Percentiles rank a stretch among this genome's conserved stretches.
These are phyloP conservation scores for Gossypium schwendimanii DNA, from an alignment of 441 rosid genomes.

Conservation along the genomic window DNA sequence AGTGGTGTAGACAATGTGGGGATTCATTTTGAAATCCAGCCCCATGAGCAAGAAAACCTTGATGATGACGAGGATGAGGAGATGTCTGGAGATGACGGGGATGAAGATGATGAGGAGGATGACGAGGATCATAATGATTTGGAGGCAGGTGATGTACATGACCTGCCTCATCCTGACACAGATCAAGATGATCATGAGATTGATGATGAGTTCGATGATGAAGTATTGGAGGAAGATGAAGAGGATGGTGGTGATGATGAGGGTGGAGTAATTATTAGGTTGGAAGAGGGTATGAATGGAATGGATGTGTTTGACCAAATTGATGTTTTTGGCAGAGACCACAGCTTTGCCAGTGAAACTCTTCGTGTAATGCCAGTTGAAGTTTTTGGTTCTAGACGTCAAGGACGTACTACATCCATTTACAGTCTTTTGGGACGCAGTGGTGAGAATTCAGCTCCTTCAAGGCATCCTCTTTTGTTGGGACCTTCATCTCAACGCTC, in stretches of 20 bases:
- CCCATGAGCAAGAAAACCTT: conserved; percentile 69
- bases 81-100: conserved; percentile 82
- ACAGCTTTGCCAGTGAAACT: conserved; percentile 76
- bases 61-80: conserved; percentile 93
- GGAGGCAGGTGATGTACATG: conserved; percentile 86
- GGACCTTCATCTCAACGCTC: conserved; percentile 52
- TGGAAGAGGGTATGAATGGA: conserved; percentile 90
- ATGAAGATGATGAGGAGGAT: conserved; percentile 49
- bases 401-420: conserved; percentile 90
- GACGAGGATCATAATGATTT: conserved; percentile 75
- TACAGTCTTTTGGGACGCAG: conserved; percentile 87
- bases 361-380: conserved; percentile 98
- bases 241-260: conserved; percentile 97
- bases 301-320: conserved; percentile 91
- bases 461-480: conserved; percentile 83
- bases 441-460: conserved; percentile 56
- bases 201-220: conserved; percentile 93
- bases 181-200: conserved; percentile 99
- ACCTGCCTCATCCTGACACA: conserved; percentile 79
- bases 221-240: conserved; percentile 87
- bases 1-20: conserved; percentile 72
- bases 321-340: conserved; percentile 88
- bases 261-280: conserved; percentile 82
- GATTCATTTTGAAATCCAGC: conserved; percentile 74
- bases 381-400: conserved; percentile 97